Base-by-base conservation (phyloP, 2,329 filamentous ascomycete species). In the Neurospora sp. region DNA sequence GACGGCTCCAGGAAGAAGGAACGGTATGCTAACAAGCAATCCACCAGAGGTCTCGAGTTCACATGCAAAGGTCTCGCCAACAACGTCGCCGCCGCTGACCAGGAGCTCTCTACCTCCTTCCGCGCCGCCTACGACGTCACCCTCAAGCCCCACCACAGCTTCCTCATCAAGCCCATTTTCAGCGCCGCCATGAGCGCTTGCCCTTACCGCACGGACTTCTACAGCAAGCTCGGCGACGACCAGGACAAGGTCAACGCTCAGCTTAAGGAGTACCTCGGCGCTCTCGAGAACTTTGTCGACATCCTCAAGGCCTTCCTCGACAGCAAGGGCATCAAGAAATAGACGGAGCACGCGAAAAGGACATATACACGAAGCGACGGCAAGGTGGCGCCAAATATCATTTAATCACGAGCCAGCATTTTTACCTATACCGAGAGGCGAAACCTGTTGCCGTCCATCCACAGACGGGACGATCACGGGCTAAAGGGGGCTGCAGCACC, bases 141-240 rank as follows among this genome's bases (percentile, higher is more conserved):
- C 67, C 91, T 99, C 77, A 97, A 97, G 84, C 92, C 91, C 36
- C 90, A 97, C 84, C 96, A 99, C 85, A 89, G 86, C 78, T 93
- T 97, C 81, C 76, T 97, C 73, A 84, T 97, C 77, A 97, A 97
- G 86, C 93, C 93, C 72, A 86, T 97, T 78, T 98, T 98, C 87
- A 91, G 87, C 76, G 91, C 93, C 72, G 95, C 95, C 79, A 97
- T 99, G 93, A 88, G 88, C 76, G 94, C 93, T 19, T 95, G 92
- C 75, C 96, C 96, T 1, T 97, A 97, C 86, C 89, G 95, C 75
- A 93, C 92, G 80, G 92, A 95, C 81, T 98, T 99, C 79, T 98
- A 97, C 80, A 82, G 82, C 74, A 97, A 97, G 87, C 85, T 99
- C 62, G 93, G 92, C 43, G 83, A 84, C 23, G 87, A 92, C 77